Evolutionary conservation across 257 asterid species (phyloP).

Genomic region (Jacaranda mimosifolia): DNA sequence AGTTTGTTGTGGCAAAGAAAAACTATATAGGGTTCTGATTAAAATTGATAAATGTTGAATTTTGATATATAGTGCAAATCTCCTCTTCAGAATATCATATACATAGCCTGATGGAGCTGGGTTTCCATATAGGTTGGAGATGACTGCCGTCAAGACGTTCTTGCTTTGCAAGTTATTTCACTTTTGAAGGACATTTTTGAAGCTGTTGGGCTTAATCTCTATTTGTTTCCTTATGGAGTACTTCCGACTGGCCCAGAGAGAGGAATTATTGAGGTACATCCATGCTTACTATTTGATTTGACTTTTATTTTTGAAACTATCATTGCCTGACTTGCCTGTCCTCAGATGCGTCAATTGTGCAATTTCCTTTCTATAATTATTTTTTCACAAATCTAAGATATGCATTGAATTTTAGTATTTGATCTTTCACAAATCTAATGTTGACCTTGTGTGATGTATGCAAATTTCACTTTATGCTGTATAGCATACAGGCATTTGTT

Average conservation of each 20-base stretch:
- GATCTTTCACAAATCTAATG: conserved; percentile 10
- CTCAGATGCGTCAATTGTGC: neutral
- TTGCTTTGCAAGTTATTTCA: conserved; percentile 97
- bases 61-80: neutral
- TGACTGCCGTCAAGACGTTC: conserved; percentile 99
- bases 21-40: conserved; percentile 6
- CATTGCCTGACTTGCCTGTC: conserved; percentile 16
- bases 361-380: conserved; percentile 10
- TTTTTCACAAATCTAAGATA: conserved; percentile 11
- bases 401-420: neutral
- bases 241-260: conserved; percentile 98
- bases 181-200: conserved; percentile 93
- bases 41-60: conserved; percentile 18
- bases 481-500: neutral
- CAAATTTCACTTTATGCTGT: conserved; percentile 11
- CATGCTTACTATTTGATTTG: neutral
- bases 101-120: conserved; percentile 43
- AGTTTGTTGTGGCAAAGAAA: conserved; percentile 17
- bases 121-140: conserved; percentile 83
- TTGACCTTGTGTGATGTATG: conserved; percentile 21
- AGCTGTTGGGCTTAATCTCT: conserved; percentile 88
- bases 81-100: conserved; percentile 26
- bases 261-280: conserved; percentile 94
- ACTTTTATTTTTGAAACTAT: neutral
- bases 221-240: conserved; percentile 95